These are phyloP conservation scores for Fagopyrum homotropicum DNA, from an alignment of 148 eudicot genomes.

Conservation along the genomic window DNA sequence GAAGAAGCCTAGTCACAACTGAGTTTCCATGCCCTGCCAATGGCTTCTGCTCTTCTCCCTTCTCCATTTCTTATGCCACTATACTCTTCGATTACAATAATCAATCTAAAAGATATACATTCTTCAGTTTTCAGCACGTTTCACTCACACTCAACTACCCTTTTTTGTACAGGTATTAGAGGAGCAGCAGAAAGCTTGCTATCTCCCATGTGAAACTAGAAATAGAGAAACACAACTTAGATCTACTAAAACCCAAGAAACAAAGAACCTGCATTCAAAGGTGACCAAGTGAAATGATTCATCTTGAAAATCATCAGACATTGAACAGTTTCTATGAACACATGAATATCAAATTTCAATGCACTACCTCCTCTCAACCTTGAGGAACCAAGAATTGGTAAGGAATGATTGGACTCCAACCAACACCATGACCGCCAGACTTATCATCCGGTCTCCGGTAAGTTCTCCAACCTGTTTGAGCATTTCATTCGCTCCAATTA, in stretches of 20 bases:
- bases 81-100: too few relatives aligned
- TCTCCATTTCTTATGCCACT: too few relatives aligned
- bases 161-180: too few relatives aligned
- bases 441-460: slow-evolving; percentile 91
- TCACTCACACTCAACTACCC: too few relatives aligned
- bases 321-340: neutral
- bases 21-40: too few relatives aligned
- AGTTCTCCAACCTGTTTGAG: slow-evolving; percentile 99
- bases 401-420: slow-evolving; percentile 99
- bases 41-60: too few relatives aligned
- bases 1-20: too few relatives aligned
- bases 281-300: neutral
- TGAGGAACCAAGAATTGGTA: slow-evolving; percentile 69
- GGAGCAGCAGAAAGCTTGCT: slow-evolving; percentile 12
- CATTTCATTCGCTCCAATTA: slow-evolving; percentile 32
- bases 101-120: too few relatives aligned
- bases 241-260: too few relatives aligned
- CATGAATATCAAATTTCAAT: neutral
- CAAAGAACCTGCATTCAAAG: slow-evolving; percentile 37
- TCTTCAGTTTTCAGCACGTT: too few relatives aligned
- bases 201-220: too few relatives aligned
- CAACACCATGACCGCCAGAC: slow-evolving; percentile 97
- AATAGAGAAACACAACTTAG: too few relatives aligned
- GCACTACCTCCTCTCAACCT: slow-evolving; percentile 77
- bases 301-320: neutral